Evolutionary conservation across 129 eudicot species (phyloP).

Genomic region (Artemisia tridentata): DNA sequence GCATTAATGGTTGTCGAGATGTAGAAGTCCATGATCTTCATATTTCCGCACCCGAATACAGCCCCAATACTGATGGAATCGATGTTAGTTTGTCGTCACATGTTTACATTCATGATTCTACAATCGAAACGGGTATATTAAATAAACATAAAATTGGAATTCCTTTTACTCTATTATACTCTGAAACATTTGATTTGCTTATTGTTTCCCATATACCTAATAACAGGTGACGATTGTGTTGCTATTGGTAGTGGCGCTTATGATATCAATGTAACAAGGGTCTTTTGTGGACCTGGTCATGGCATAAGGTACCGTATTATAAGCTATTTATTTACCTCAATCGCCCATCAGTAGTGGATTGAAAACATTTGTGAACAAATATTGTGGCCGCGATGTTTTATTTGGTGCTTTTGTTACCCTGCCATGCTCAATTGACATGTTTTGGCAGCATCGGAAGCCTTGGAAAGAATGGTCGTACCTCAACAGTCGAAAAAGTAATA

Average conservation of each 20-base stretch:
- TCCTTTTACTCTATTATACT: not conserved
- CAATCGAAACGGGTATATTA: conserved; percentile 30
- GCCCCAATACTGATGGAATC: conserved; percentile 38
- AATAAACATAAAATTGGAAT: not conserved
- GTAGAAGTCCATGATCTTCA: conserved; percentile 25
- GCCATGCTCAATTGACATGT: not conserved
- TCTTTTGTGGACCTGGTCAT: conserved; percentile 48
- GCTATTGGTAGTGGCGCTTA: conserved; percentile 39
- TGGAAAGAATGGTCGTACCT: conserved; percentile 22
- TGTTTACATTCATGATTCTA: conserved; percentile 25
- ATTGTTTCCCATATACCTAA: not conserved
- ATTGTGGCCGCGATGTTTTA: not conserved
- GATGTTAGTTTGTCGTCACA: conserved; percentile 28
- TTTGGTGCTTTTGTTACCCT: not conserved
- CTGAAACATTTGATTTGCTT: not conserved
- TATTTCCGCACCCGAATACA: conserved; percentile 25
- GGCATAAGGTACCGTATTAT: conserved; percentile 40
- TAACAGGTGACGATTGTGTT: conserved; percentile 49
- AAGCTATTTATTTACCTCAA: not conserved
- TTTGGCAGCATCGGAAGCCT: conserved; percentile 39
- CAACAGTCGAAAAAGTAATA: conserved; percentile 9
- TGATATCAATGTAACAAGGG: conserved; percentile 22
- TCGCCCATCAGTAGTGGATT: conserved; percentile 5
- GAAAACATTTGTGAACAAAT: not conserved
- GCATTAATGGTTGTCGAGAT: not conserved